Percentiles rank a stretch among this genome's conserved stretches.
Conservation (phyloP, 2,329 filamentous ascomycete species). For the Taxawa tesnikishii region DNA sequence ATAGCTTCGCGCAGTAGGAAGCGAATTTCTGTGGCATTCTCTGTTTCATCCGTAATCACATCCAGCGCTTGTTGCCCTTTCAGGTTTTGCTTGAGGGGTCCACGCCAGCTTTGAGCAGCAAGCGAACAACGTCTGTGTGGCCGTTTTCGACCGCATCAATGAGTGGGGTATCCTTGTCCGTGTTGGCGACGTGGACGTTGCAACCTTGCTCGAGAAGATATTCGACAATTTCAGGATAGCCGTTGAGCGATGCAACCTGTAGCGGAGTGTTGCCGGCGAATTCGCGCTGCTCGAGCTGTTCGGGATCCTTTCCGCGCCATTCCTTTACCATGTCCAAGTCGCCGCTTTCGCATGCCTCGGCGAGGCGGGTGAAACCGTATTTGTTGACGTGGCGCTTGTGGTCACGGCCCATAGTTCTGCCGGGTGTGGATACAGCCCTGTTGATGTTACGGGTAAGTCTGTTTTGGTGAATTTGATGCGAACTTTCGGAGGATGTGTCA, state of each 20-base stretch:
- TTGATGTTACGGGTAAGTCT: conserved; percentile 39
- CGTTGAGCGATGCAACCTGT: conserved; percentile 83
- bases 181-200: conserved; percentile 65
- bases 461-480: conserved; percentile 49
- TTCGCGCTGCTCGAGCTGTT: conserved; percentile 80
- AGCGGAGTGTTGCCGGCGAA: conserved; percentile 94
- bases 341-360: conserved; percentile 78
- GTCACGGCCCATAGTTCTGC: conserved; percentile 45
- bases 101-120: conserved; percentile 74
- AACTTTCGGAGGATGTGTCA: conserved; percentile 33
- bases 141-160: conserved; percentile 95
- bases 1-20: conserved; percentile 34
- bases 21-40: conserved; percentile 60
- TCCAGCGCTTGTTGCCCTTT: conserved; percentile 78
- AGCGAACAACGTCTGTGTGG: conserved; percentile 74
- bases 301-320: conserved; percentile 64
- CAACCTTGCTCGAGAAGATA: conserved; percentile 77
- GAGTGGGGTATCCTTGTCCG: conserved; percentile 74
- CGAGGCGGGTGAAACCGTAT: conserved; percentile 80
- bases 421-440: conserved; percentile 41
- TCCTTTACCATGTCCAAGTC: conserved; percentile 69
- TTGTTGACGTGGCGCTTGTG: conserved; percentile 82
- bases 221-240: conserved; percentile 74
- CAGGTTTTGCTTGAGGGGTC: conserved; percentile 58
- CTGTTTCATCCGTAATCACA: conserved; percentile 66